These are phyloP conservation scores for Avena sativa DNA, from an alignment of 176 grass and related monocot species.

Conservation along the genomic window DNA sequence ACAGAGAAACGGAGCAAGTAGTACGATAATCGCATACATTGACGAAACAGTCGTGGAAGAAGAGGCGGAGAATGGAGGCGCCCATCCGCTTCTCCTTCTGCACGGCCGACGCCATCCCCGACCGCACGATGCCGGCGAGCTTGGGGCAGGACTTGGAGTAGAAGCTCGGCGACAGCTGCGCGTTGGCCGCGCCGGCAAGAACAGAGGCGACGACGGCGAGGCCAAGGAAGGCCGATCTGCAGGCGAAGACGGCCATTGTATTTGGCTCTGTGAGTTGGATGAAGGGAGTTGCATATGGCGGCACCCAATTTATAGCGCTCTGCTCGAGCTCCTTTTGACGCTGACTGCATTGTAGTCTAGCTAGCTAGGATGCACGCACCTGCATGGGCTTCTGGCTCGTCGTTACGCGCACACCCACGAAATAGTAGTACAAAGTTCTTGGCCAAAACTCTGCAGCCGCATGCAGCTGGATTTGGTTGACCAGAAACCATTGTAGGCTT, in stretches of 20 bases:
- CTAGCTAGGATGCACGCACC: background rate
- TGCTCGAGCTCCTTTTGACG: background rate
- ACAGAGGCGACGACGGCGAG: constrained; percentile 37
- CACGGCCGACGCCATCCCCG: constrained; percentile 64
- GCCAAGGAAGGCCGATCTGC: background rate
- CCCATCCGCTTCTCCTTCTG: constrained; percentile 65
- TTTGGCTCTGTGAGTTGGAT: background rate
- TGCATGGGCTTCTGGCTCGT: background rate
- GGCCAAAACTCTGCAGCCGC: constrained; percentile 27
- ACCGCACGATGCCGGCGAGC: constrained; percentile 56
- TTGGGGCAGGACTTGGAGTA: constrained; percentile 65
- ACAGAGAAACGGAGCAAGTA: background rate
- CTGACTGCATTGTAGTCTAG: no score
- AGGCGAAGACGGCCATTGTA: constrained; percentile 41
- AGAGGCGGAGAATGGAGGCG: constrained; percentile 69
- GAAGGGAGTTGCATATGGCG: background rate
- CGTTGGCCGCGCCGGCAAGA: constrained; percentile 22
- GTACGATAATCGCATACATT: constrained; percentile 34
- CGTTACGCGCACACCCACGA: background rate
- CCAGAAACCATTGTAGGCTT: background rate
- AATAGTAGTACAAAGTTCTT: constrained; percentile 18
- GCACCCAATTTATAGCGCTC: constrained; percentile 13
- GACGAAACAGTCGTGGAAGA: constrained; percentile 92
- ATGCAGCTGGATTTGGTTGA: constrained; percentile 45
- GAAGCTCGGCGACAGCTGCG: constrained; percentile 67